Conservation (phyloP, 495 filamentous ascomycete species). For the Podospora pseudocomata region DNA sequence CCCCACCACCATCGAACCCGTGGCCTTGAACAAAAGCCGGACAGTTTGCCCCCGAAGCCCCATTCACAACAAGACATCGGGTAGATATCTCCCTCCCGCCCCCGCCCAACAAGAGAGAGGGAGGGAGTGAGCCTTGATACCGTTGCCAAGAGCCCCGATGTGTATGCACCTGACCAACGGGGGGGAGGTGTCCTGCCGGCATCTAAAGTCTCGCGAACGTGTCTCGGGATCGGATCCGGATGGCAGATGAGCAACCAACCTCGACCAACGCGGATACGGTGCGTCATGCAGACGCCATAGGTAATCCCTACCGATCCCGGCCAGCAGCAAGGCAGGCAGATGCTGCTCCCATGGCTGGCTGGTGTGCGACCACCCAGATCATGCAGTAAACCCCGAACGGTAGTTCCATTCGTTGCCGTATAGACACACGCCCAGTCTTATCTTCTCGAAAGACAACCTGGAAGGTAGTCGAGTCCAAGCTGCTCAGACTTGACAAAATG, state of each 20-base stretch:
- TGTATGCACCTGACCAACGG: too few species aligned
- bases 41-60: background rate
- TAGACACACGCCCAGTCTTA: background rate
- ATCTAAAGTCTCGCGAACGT: background rate
- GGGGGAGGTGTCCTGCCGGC: too few species aligned
- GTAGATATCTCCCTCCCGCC: too few species aligned
- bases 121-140: too few species aligned
- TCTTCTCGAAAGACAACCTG: background rate
- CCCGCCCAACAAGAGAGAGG: too few species aligned
- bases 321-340: background rate
- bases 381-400: background rate
- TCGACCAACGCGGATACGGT: background rate
- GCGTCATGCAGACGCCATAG: background rate
- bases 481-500: background rate
- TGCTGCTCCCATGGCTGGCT: background rate
- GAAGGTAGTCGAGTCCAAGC: background rate
- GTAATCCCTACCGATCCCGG: background rate
- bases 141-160: too few species aligned
- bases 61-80: too few species aligned
- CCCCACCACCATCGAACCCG: background rate
- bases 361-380: background rate
- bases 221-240: background rate
- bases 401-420: background rate
- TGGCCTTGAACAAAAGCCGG: background rate
- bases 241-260: background rate